These are phyloP conservation scores for Piper longum DNA, from an alignment of 164 flowering plant genomes.

Conservation along the genomic window DNA sequence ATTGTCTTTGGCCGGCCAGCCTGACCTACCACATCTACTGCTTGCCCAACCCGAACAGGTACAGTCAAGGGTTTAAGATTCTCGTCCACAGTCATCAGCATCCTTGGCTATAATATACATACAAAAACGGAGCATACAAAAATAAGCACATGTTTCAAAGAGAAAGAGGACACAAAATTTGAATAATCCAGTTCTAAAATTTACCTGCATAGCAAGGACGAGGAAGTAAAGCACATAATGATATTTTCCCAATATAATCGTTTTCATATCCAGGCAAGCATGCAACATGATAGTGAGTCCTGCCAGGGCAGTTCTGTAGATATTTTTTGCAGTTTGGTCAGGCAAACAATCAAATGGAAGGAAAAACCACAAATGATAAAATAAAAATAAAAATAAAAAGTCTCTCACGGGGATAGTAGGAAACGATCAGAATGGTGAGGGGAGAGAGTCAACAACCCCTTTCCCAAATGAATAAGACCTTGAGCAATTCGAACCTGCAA, in stretches of 20 bases:
- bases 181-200: background rate
- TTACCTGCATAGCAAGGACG: slow-evolving; percentile 89
- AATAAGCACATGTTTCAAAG: background rate
- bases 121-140: background rate
- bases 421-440: slow-evolving; percentile 93
- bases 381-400: background rate
- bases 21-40: slow-evolving; percentile 97
- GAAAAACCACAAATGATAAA: background rate
- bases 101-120: slow-evolving; percentile 54
- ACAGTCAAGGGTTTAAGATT: slow-evolving; percentile 75
- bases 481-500: slow-evolving; percentile 95
- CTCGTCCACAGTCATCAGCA: slow-evolving; percentile 90
- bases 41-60: slow-evolving; percentile 96
- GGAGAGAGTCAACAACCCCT: slow-evolving; percentile 85
- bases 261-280: slow-evolving; percentile 88
- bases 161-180: background rate
- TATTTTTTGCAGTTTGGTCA: background rate
- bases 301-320: slow-evolving; percentile 73
- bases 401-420: slow-evolving; percentile 72
- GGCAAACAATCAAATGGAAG: background rate
- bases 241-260: slow-evolving; percentile 75
- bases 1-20: slow-evolving; percentile 97
- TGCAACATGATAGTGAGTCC: slow-evolving; percentile 62
- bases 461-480: slow-evolving; percentile 92
- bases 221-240: slow-evolving; percentile 89